These are phyloP conservation scores for Ustilago bromivora DNA, from an alignment of 1,284 basidiomycete species.

Conservation along the genomic window DNA sequence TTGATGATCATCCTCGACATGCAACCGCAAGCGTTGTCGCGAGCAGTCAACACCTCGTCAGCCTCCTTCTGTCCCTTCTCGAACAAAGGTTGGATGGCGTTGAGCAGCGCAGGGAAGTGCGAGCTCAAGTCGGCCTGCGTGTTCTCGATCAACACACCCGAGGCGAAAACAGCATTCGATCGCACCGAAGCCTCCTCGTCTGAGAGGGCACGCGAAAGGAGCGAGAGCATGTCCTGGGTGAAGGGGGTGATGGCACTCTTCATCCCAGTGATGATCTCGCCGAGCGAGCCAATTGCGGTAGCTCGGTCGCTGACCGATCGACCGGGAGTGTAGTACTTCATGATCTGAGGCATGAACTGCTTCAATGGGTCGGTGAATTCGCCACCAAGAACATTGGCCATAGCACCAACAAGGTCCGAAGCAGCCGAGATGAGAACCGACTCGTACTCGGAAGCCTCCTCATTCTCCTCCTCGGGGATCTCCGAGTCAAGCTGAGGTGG, in stretches of 20 bases:
- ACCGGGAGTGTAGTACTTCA: constrained; percentile 88
- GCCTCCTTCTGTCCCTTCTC: constrained; percentile 74
- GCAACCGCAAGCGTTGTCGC: constrained; percentile 95
- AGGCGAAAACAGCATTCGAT: constrained; percentile 95
- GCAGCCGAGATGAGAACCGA: constrained; percentile 94
- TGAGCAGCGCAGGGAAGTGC: constrained; percentile 85
- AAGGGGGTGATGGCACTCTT: constrained; percentile 86
- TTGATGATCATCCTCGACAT: constrained; percentile 88
- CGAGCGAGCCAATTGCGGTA: constrained; percentile 90
- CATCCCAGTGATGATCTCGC: constrained; percentile 94
- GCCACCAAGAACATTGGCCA: constrained; percentile 85
- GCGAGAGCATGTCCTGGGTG: constrained; percentile 75
- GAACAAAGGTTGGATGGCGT: constrained; percentile 86
- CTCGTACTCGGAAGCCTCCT: constrained; percentile 91
- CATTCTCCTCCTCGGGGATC: constrained; percentile 79
- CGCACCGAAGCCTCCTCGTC: constrained; percentile 92
- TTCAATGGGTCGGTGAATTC: constrained; percentile 88
- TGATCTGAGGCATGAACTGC: constrained; percentile 88
- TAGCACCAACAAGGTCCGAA: constrained; percentile 89
- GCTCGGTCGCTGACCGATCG: constrained; percentile 91
- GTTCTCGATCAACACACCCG: constrained; percentile 91
- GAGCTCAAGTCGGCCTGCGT: constrained; percentile 83
- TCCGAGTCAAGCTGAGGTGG: constrained; percentile 94
- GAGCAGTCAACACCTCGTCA: constrained; percentile 81
- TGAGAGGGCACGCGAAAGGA: constrained; percentile 75